phyloP scores from a whole-genome alignment of 108 stramenopile species.

The Fragilaria radians region DNA sequence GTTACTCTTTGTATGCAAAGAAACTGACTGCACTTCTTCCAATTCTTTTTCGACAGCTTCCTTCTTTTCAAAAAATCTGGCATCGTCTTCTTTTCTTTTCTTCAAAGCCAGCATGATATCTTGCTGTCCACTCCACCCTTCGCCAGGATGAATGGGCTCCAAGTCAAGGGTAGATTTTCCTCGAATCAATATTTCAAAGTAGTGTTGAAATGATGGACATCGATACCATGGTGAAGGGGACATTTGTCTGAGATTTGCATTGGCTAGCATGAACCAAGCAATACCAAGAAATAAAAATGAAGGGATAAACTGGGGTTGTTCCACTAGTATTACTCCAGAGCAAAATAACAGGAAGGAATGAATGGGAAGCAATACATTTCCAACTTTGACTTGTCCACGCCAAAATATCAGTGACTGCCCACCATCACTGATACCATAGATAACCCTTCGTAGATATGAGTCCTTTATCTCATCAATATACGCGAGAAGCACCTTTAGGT shows the following conservation, averaged over 20 bases:
- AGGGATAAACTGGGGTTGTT: slow-evolving; percentile 5
- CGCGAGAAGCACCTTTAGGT: slow-evolving; percentile 10
- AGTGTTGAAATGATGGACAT: slow-evolving; percentile 52
- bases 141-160: slow-evolving; percentile 13
- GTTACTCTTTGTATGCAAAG: neutral
- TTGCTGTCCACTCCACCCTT: slow-evolving; percentile 29
- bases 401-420: slow-evolving; percentile 56
- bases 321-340: slow-evolving; percentile 6
- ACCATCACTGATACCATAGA: slow-evolving; percentile 15
- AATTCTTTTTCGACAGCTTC: neutral
- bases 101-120: slow-evolving; percentile 10
- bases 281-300: slow-evolving; percentile 1
- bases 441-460: slow-evolving; percentile 12
- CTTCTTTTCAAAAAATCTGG: neutral
- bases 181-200: slow-evolving; percentile 27
- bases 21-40: neutral
- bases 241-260: slow-evolving; percentile 32
- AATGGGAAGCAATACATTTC: slow-evolving; percentile 9
- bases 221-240: slow-evolving; percentile 69
- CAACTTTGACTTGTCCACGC: slow-evolving; percentile 22
- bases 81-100: neutral
- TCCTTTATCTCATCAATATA: slow-evolving; percentile 38
- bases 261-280: slow-evolving; percentile 23
- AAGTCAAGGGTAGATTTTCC: slow-evolving; percentile 17
- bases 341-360: neutral